Evolutionary conservation across 1,284 basidiomycete genomes (phyloP).

Genomic region (Thecaphora thlaspeos): DNA sequence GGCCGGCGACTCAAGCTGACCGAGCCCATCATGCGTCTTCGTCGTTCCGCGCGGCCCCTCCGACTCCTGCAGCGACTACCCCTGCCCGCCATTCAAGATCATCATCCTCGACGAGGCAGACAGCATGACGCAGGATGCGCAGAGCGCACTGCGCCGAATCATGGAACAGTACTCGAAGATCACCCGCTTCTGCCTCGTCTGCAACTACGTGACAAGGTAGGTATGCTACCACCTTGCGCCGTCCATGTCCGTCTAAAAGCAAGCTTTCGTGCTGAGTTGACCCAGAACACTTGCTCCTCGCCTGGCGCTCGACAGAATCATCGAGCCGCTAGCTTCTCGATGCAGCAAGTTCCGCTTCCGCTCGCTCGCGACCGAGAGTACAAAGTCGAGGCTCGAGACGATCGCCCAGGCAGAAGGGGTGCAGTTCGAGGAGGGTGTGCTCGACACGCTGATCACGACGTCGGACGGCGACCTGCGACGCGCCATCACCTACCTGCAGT

Average conservation of each 20-base stretch:
- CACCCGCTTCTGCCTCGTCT: conserved; percentile 96
- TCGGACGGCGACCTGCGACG: conserved; percentile 92
- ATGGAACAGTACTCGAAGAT: conserved; percentile 98
- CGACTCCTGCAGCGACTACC: conserved; percentile 67
- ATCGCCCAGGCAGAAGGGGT: conserved; percentile 70
- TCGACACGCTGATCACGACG: conserved; percentile 72
- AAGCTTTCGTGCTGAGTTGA: too few species aligned
- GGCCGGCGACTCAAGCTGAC: background rate
- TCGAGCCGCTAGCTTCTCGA: conserved; percentile 95
- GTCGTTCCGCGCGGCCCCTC: too few species aligned
- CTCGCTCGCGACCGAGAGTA: conserved; percentile 77
- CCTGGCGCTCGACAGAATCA: conserved; percentile 69
- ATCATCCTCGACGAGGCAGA: conserved; percentile 99
- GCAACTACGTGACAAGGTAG: conserved; percentile 97
- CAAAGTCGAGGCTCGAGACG: conserved; percentile 72
- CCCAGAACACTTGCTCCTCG: too few species aligned
- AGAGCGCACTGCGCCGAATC: conserved; percentile 89
- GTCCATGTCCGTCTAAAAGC: too few species aligned
- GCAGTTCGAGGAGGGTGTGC: conserved; percentile 44
- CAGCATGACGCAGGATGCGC: conserved; percentile 99
- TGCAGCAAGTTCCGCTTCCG: conserved; percentile 99
- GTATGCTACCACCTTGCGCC: conserved; percentile 48
- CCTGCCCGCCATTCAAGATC: conserved; percentile 97
- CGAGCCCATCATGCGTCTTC: too few species aligned
- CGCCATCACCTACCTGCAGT: conserved; percentile 98